Evolutionary conservation across 495 filamentous ascomycete species (phyloP), one percentile per base, ranked within the genome.

Genomic region (Sporormia fimetaria): DNA sequence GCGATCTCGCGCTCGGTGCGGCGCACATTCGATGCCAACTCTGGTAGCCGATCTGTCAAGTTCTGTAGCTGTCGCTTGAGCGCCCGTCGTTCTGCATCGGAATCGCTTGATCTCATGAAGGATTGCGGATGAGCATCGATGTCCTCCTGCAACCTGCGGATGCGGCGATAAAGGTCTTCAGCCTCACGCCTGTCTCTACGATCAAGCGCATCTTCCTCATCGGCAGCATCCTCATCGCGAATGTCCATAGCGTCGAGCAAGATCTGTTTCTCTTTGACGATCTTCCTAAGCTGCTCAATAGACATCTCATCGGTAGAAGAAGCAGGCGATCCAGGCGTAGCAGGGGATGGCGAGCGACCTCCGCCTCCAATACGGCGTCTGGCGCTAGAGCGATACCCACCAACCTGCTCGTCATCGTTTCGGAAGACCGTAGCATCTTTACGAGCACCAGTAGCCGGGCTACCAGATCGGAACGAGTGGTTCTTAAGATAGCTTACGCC

Each of bases 191-290:
- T 75, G 60, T 99, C 92, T 40, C 80, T 75, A 31, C 90, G 78
- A 55, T 96, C 92, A 18, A 95, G 71, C 14, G 78, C 78, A 45
- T 95, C 90, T 47, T 96, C 90, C 58, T 95, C 82, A 52, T 96
- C 92, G 2, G 74, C 76, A 32, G 74, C 70, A 57, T 83, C 83
- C 61, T 95, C 87, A 49, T 96, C 92, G 52, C 86, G 81, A 60
- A 94, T 95, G 56, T 99, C 92, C 59, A 94, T 87, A 2, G 92
- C 90, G 58, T 96, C 88, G n/a, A 99, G 70, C 52, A 99, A 68
- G 11, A 99, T 75, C 60, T 94, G 85, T 57, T 90, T 87, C 66
- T 99, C 92, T 31, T 78, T 83, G 45, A 99, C 86, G 60, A 84
- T 85, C 69, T 96, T 99, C 21, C 71, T 76, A 36, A 99, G 59